A percentile compares a stretch with the other conserved stretches of the same genome.
Conservation (phyloP, 1,284 basidiomycete genomes). For the Austropuccinia psidii region DNA sequence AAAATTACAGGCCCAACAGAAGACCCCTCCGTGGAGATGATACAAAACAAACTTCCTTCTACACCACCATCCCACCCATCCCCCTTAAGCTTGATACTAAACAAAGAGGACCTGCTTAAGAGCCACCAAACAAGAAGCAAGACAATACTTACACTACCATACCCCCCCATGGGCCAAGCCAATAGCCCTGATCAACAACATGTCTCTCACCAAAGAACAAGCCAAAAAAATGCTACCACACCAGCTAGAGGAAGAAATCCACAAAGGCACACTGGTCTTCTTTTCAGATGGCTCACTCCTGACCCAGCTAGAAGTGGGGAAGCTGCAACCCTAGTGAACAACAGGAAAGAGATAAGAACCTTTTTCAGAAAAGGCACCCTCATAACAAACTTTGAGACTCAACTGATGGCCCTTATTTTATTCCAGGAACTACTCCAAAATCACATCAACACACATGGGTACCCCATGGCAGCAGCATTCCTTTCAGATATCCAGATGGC, state of each 20-base stretch:
- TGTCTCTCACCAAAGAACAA: background rate
- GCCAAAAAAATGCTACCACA: background rate
- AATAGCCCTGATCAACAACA: background rate
- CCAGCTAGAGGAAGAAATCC: background rate
- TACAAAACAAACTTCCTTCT: background rate
- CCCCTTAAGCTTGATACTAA: background rate
- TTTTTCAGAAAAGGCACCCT: background rate
- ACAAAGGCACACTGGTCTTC: background rate
- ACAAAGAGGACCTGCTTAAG: background rate
- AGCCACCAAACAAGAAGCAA: background rate
- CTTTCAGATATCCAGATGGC: no score
- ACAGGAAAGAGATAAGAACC: background rate
- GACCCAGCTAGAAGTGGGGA: background rate
- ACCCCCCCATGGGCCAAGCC: background rate
- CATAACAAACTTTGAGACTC: background rate
- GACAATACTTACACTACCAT: background rate
- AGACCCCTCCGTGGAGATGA: background rate
- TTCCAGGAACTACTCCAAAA: no score
- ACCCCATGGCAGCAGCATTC: no score
- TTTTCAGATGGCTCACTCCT: background rate
- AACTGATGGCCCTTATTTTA: no score
- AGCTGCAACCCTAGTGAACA: background rate
- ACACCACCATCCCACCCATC: background rate
- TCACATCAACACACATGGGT: no score
- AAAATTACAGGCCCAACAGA: background rate